phyloP scores from a whole-genome alignment of 805 yeast species.

The Candida suzukii region DNA sequence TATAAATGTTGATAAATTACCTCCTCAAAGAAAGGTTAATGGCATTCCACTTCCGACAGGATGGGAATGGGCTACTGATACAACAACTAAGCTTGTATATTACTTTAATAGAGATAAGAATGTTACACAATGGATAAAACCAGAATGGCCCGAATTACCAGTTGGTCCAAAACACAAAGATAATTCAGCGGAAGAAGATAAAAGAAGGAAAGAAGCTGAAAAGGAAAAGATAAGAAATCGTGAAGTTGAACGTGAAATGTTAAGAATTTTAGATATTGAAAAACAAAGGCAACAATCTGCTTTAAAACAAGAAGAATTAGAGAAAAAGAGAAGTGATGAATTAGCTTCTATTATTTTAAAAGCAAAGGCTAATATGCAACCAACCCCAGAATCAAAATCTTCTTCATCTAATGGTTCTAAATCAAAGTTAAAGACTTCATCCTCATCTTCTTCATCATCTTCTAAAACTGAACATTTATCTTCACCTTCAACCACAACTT shows the following conservation, averaged over 20 bases:
- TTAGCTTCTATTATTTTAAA: constrained; percentile 22
- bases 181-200: constrained; percentile 11
- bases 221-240: constrained; percentile 21
- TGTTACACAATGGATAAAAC: constrained; percentile 55
- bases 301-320: not conserved
- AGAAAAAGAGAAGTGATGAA: constrained; percentile 1
- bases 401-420: not conserved
- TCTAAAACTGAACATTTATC: not conserved
- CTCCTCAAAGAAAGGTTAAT: constrained; percentile 15
- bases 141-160: constrained; percentile 22
- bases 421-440: not conserved
- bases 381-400: not conserved
- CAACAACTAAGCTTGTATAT: constrained; percentile 36
- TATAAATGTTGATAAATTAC: constrained; percentile 8
- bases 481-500: no score
- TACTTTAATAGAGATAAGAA: constrained; percentile 46
- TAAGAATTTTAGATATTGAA: constrained; percentile 4
- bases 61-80: constrained; percentile 56
- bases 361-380: constrained; percentile 11
- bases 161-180: constrained; percentile 8
- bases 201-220: constrained; percentile 23
- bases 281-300: constrained; percentile 14
- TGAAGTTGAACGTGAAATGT: constrained; percentile 3
- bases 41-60: constrained; percentile 46
- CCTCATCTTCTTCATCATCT: not conserved